phyloP scores from a whole-genome alignment of 305 asterid genomes.

The Petunia hybrid region DNA sequence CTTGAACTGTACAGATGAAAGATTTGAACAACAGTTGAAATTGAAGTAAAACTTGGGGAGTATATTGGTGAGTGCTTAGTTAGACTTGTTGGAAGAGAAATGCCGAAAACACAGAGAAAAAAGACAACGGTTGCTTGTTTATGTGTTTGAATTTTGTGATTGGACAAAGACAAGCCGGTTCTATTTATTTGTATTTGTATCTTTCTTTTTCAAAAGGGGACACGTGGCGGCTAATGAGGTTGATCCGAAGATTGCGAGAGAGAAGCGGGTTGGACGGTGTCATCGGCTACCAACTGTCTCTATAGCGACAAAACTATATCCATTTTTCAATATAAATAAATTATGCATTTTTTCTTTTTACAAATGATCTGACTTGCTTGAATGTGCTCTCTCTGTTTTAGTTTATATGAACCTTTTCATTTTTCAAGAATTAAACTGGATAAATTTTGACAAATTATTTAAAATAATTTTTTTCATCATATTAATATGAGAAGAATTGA shows the following conservation, averaged over 20 bases:
- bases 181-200: slow-evolving; percentile 37
- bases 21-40: neutral
- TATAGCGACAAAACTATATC: slow-evolving; percentile 35
- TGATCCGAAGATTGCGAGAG: slow-evolving; percentile 67
- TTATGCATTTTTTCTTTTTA: no score
- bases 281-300: slow-evolving; percentile 36
- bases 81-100: slow-evolving; percentile 18
- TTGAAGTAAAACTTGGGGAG: neutral
- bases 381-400: no score
- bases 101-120: slow-evolving; percentile 33
- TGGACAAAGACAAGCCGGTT: slow-evolving; percentile 30
- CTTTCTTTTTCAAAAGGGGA: slow-evolving; percentile 40
- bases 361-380: no score
- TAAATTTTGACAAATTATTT: no score
- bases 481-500: no score
- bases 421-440: no score
- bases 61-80: neutral
- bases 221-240: slow-evolving; percentile 66
- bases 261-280: slow-evolving; percentile 43
- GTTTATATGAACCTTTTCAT: no score
- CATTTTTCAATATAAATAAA: neutral
- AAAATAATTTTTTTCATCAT: no score
- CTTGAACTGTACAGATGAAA: slow-evolving; percentile 2
- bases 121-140: slow-evolving; percentile 49
- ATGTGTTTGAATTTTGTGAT: neutral